A percentile compares a stretch with the other conserved stretches of the same genome.
phyloP scores from a whole-genome alignment of 2,329 filamentous ascomycete species.

The Alternaria postmessia region DNA sequence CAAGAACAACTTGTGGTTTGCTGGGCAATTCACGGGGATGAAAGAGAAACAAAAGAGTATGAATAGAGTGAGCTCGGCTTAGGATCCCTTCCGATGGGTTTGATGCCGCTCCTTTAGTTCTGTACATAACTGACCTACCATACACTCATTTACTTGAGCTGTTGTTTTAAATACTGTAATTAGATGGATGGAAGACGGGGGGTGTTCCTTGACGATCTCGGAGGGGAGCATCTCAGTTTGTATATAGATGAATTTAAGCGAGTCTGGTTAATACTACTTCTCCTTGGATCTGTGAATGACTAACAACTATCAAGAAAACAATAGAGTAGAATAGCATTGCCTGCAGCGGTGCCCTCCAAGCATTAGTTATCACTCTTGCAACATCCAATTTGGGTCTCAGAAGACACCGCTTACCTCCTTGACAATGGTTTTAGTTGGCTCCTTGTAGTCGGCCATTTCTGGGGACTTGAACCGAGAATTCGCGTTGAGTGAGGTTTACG shows the following conservation, averaged over 20 bases:
- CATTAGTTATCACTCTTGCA: too few relatives aligned
- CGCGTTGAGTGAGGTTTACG: not conserved
- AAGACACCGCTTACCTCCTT: too few relatives aligned
- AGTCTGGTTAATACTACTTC: not conserved
- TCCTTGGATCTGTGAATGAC: not conserved
- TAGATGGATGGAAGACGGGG: constrained; percentile 8
- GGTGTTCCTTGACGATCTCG: not conserved
- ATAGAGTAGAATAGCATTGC: too few relatives aligned
- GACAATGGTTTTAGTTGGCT: too few relatives aligned
- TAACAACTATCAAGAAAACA: not conserved
- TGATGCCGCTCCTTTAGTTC: not conserved
- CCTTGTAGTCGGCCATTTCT: not conserved
- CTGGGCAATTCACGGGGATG: constrained; percentile 2
- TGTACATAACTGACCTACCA: constrained; percentile 14
- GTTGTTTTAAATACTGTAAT: constrained; percentile 6
- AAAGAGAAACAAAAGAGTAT: not conserved
- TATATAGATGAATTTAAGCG: constrained; percentile 7
- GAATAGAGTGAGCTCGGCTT: constrained; percentile 1
- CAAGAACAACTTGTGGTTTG: constrained; percentile 8
- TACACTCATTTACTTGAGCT: constrained; percentile 15
- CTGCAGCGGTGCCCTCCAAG: too few relatives aligned
- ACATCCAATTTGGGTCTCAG: too few relatives aligned
- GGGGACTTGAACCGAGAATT: not conserved
- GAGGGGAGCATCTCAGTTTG: not conserved
- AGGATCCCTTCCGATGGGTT: not conserved